A percentile compares a stretch with the other conserved stretches of the same genome.
Conservation (phyloP, 148 eudicot genomes). For the Vaccinium darrowii region DNA sequence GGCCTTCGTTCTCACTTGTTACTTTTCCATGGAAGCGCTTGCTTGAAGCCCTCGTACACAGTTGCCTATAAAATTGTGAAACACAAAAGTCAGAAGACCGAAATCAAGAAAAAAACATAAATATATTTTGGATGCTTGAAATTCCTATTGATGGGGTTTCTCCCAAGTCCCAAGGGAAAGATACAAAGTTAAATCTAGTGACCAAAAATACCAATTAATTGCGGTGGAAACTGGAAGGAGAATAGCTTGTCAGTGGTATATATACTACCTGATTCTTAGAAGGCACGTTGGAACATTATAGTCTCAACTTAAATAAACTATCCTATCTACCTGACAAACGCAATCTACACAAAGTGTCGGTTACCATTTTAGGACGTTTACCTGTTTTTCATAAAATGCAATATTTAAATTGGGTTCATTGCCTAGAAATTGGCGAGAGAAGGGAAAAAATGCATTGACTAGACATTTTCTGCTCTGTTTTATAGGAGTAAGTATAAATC, state of each 20-base stretch:
- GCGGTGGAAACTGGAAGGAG: not conserved
- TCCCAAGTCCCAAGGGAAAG: not conserved
- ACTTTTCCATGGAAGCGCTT: slow-evolving; percentile 18
- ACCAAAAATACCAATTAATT: not conserved
- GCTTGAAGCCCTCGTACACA: slow-evolving; percentile 13
- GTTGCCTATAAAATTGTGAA: slow-evolving; percentile 8
- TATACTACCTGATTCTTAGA: not conserved
- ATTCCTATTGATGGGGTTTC: not conserved
- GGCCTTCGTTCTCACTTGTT: slow-evolving; percentile 31
- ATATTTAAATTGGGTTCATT: too few species aligned
- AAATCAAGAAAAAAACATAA: not conserved
- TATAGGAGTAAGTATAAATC: too few species aligned
- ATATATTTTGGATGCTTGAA: not conserved
- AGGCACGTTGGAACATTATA: too few species aligned
- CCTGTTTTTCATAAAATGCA: too few species aligned
- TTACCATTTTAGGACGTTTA: too few species aligned
- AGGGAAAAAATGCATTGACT: too few species aligned
- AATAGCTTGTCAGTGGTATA: not conserved
- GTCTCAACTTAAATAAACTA: too few species aligned
- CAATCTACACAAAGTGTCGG: too few species aligned
- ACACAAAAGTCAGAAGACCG: not conserved
- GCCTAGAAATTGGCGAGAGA: too few species aligned
- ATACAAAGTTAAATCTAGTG: not conserved
- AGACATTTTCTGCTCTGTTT: too few species aligned
- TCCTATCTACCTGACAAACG: too few species aligned